A percentile compares a stretch with the other conserved stretches of the same genome.
phyloP scores from a whole-genome alignment of 148 eudicot genomes.

The Camellia japonica region DNA sequence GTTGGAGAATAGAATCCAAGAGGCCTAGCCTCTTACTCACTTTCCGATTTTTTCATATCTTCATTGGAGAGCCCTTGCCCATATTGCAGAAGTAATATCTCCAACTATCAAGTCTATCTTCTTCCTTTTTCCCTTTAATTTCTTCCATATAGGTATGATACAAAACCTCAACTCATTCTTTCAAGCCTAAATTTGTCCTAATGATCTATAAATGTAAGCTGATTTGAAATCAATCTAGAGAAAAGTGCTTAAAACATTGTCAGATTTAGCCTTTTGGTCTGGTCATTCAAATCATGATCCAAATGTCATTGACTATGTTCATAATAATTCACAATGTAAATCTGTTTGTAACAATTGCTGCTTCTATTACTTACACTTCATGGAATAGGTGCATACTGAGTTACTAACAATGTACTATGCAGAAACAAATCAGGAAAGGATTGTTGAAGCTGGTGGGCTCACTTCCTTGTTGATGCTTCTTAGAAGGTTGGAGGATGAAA shows the following conservation, averaged over 20 bases:
- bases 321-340: not conserved
- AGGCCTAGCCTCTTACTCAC: too few species aligned
- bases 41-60: too few species aligned
- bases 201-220: not conserved
- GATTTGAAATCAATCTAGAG: not conserved
- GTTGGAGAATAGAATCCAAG: too few species aligned
- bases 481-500: conserved; percentile 89
- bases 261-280: not conserved
- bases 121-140: too few species aligned
- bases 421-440: conserved; percentile 94
- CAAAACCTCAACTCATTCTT: not conserved
- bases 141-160: too few species aligned
- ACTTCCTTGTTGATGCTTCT: conserved; percentile 94
- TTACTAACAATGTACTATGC: conserved; percentile 20
- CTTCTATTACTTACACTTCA: not conserved
- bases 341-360: not conserved
- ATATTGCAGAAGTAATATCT: too few species aligned
- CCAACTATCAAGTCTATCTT: too few species aligned
- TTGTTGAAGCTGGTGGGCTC: conserved; percentile 97
- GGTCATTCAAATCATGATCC: not conserved
- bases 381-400: not conserved
- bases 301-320: not conserved
- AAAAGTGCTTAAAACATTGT: not conserved
- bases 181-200: not conserved
- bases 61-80: too few species aligned